phyloP scores from a whole-genome alignment of 331 rosid genomes.

The Acacia pycnantha region DNA sequence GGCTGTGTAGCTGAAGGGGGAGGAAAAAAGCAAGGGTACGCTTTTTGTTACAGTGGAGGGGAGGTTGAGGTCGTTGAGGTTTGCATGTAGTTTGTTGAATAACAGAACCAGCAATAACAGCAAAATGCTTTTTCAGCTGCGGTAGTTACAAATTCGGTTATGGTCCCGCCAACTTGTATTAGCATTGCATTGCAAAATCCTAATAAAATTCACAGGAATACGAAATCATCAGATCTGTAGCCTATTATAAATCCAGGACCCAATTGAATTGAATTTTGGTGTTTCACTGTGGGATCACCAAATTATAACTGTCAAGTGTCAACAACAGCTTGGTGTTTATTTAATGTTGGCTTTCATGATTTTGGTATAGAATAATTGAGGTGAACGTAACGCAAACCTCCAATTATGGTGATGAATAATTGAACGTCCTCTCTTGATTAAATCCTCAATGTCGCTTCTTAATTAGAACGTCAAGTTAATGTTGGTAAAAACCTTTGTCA shows the following conservation, averaged over 20 bases:
- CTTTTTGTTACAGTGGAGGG: neutral
- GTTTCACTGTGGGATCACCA: neutral
- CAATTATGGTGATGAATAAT: neutral
- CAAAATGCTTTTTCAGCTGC: neutral
- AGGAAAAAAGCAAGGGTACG: too few relatives aligned
- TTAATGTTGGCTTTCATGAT: neutral
- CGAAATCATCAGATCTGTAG: neutral
- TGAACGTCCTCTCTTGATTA: neutral
- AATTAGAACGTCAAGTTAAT: neutral
- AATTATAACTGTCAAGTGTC: too few relatives aligned
- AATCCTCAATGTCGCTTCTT: neutral
- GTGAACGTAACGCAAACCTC: neutral
- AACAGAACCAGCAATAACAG: neutral
- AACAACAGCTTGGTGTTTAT: neutral
- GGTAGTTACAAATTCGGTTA: neutral
- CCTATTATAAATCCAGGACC: neutral
- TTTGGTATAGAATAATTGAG: neutral
- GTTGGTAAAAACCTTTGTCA: neutral
- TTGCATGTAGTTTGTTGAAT: conserved; percentile 4
- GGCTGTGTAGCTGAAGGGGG: too few relatives aligned
- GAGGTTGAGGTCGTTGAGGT: neutral
- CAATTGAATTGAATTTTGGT: neutral
- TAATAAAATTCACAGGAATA: neutral
- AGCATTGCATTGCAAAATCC: neutral
- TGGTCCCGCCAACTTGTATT: neutral